These are phyloP conservation scores for Lactarius trivialis DNA, from an alignment of 768 basidiomycete genomes.

Conservation along the genomic window DNA sequence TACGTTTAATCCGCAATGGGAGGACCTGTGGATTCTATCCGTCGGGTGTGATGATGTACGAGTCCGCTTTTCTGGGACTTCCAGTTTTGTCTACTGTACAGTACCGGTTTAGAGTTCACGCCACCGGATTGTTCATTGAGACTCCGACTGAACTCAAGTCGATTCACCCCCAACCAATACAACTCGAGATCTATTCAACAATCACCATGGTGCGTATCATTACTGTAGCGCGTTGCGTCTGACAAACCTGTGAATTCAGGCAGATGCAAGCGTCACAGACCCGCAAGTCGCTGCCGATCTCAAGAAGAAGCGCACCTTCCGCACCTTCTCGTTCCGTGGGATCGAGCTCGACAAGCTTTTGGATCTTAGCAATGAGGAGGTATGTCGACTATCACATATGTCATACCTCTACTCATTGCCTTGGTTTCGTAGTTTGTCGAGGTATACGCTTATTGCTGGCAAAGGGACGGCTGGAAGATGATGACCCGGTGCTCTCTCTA, in stretches of 20 bases:
- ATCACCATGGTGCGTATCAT: slow-evolving; percentile 22
- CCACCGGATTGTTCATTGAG: slow-evolving; percentile 32
- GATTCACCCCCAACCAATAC: slow-evolving; percentile 9
- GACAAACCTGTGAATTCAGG: slow-evolving; percentile 37
- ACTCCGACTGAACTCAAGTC: slow-evolving; percentile 23
- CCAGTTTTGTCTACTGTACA: slow-evolving; percentile 44
- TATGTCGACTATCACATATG: slow-evolving; percentile 36
- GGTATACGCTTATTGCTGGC: slow-evolving; percentile 38
- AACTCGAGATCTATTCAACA: slow-evolving; percentile 3
- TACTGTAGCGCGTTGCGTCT: not conserved
- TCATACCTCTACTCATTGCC: slow-evolving; percentile 1
- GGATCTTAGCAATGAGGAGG: slow-evolving; percentile 93
- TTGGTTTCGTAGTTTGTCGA: slow-evolving; percentile 58
- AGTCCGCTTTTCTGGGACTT: not conserved
- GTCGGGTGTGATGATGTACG: slow-evolving; percentile 34
- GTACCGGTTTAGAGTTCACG: slow-evolving; percentile 41
- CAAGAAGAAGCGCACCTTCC: slow-evolving; percentile 99
- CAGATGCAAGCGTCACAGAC: slow-evolving; percentile 81
- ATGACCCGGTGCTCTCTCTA: slow-evolving; percentile 5
- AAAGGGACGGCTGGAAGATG: not conserved
- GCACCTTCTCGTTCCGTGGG: slow-evolving; percentile 97
- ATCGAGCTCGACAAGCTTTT: slow-evolving; percentile 97
- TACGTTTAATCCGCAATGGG: slow-evolving; percentile 85
- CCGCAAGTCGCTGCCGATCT: slow-evolving; percentile 91
- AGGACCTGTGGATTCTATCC: slow-evolving; percentile 95